Percentiles rank a stretch among this genome's conserved stretches.
Evolutionary conservation across 495 filamentous ascomycete genomes (phyloP).

Genomic region (Lepraria neglecta): DNA sequence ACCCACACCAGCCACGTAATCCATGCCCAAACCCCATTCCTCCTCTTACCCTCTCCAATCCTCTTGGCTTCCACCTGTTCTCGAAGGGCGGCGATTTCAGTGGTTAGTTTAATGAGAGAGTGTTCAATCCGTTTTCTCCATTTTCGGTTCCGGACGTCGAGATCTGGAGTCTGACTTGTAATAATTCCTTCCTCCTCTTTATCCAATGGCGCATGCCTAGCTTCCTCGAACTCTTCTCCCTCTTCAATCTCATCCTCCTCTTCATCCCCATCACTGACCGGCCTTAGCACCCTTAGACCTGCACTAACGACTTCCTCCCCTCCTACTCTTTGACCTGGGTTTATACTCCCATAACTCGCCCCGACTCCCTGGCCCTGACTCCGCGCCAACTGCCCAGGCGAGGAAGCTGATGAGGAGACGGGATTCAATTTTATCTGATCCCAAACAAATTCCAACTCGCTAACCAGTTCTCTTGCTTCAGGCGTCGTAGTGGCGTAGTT

Average conservation of each 20-base stretch:
- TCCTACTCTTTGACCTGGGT: conserved; percentile 29
- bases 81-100: conserved; percentile 86
- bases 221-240: conserved; percentile 33
- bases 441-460: conserved; percentile 98
- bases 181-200: conserved; percentile 17
- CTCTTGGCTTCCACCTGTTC: conserved; percentile 70
- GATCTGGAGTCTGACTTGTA: conserved; percentile 18
- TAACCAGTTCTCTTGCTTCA: conserved; percentile 78
- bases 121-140: conserved; percentile 83
- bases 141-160: conserved; percentile 37
- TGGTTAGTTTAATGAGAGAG: conserved; percentile 81
- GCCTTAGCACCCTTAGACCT: conserved; percentile 61
- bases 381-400: conserved; percentile 11
- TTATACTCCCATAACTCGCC: conserved; percentile 34
- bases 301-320: conserved; percentile 32
- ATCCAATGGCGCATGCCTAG: conserved; percentile 25
- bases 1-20: conserved; percentile 63
- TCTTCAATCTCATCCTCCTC: conserved; percentile 44
- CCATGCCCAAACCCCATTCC: conserved; percentile 59
- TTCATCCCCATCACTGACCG: conserved; percentile 72
- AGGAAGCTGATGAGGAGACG: conserved; percentile 38
- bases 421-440: conserved; percentile 88
- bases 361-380: not conserved
- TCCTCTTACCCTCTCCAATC: conserved; percentile 44
- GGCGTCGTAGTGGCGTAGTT: conserved; percentile 75